Conservation (phyloP, 2,329 filamentous ascomycete species). For the Beauveria asiatica region DNA sequence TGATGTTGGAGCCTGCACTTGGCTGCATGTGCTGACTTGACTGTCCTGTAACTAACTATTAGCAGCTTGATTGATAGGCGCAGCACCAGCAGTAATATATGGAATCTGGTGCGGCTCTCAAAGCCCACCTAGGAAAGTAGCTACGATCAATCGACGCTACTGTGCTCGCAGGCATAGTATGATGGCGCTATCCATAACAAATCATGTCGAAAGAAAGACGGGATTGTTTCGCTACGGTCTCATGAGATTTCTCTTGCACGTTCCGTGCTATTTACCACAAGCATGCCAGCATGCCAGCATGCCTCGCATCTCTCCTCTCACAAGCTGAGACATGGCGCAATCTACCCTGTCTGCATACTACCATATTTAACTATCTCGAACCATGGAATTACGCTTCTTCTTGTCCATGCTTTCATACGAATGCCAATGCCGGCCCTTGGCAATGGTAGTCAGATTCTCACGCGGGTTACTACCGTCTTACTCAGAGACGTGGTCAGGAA, state of each 20-base stretch:
- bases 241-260: background rate
- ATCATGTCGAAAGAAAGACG: background rate
- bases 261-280: background rate
- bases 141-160: background rate
- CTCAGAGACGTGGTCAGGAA: background rate
- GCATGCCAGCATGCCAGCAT: background rate
- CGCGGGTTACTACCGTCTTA: conserved; percentile 11
- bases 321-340: background rate
- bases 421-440: background rate
- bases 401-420: too few relatives aligned
- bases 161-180: background rate
- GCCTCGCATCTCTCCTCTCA: background rate
- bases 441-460: conserved; percentile 7
- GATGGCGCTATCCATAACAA: background rate
- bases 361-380: background rate
- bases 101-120: background rate
- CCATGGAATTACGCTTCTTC: background rate
- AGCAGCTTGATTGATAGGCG: background rate
- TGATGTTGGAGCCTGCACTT: background rate
- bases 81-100: background rate
- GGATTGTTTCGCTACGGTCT: background rate
- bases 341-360: background rate
- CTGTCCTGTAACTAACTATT: background rate
- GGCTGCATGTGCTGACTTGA: conserved; percentile 2
- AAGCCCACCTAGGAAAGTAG: background rate